Evolutionary conservation across 306 rosid genomes (phyloP).

Genomic region (Acacia acuminata): DNA sequence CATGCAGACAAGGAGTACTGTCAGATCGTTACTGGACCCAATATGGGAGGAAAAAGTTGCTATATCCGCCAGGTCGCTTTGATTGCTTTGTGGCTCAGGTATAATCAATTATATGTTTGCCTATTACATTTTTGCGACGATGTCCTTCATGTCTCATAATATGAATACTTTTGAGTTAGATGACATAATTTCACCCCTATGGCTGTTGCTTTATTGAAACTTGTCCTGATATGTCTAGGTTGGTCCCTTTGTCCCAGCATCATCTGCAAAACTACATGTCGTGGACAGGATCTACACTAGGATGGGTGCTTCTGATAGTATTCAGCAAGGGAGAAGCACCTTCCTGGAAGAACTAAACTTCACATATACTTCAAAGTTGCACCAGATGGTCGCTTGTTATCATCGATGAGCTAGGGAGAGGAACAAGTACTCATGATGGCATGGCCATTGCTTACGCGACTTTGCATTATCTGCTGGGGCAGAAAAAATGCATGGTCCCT

Average conservation of each 20-base stretch:
- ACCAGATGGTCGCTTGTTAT: conserved; percentile 72
- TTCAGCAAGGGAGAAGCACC: conserved; percentile 94
- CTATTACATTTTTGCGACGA: conserved; percentile 12
- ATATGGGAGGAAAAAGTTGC: conserved; percentile 95
- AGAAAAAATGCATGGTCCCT: too few species aligned
- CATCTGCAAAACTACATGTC: conserved; percentile 79
- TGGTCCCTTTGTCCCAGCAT: conserved; percentile 94
- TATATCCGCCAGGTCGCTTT: conserved; percentile 97
- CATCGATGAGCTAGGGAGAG: conserved; percentile 97
- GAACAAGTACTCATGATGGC: conserved; percentile 95
- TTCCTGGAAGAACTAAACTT: conserved; percentile 89
- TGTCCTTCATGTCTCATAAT: background rate
- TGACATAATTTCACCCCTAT: conserved; percentile 9
- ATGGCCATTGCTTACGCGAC: conserved; percentile 92
- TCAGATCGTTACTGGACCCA: conserved; percentile 93
- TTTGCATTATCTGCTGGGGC: conserved; percentile 68
- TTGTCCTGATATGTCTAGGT: conserved; percentile 65
- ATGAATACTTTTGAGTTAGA: background rate
- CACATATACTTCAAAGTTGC: conserved; percentile 72
- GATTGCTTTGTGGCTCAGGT: conserved; percentile 94
- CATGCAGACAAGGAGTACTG: conserved; percentile 70
- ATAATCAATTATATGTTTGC: conserved; percentile 28
- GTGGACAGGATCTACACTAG: conserved; percentile 86
- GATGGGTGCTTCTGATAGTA: conserved; percentile 97
- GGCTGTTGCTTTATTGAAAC: conserved; percentile 33